Evolutionary conservation across 495 filamentous ascomycete genomes (phyloP).

Genomic region (Penicillium roqueforti): DNA sequence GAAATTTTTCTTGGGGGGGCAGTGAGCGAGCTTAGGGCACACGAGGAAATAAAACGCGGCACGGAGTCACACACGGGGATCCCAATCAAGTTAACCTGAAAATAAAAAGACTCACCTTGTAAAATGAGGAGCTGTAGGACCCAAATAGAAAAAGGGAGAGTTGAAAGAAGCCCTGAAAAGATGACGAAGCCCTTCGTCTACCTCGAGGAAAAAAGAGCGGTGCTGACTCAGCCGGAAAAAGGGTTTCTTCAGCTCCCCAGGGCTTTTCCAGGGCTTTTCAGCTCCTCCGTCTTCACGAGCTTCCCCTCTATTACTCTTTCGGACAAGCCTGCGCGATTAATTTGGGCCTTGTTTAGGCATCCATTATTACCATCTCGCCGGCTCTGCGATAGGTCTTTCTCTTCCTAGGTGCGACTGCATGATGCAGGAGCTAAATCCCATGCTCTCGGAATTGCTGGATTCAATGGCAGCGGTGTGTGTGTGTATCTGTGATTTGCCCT

Average conservation of each 20-base stretch:
- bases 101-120: constrained; percentile 14
- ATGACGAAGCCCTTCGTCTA: constrained; percentile 2
- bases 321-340: constrained; percentile 1
- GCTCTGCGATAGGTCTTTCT: not conserved
- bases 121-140: constrained; percentile 1
- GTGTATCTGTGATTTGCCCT: not conserved
- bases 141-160: constrained; percentile 1
- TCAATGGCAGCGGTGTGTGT: not conserved
- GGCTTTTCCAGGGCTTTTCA: too few species aligned
- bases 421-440: not conserved
- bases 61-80: constrained; percentile 13
- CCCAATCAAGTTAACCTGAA: constrained; percentile 9
- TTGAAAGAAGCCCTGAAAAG: not conserved
- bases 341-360: not conserved
- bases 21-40: constrained; percentile 21
- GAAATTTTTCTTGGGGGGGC: constrained; percentile 2
- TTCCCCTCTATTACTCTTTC: not conserved
- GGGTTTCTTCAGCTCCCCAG: not conserved
- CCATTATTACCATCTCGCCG: not conserved
- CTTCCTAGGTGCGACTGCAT: not conserved
- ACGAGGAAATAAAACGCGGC: constrained; percentile 14
- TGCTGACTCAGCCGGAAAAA: constrained; percentile 3
- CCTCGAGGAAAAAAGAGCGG: constrained; percentile 1
- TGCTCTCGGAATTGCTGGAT: not conserved
- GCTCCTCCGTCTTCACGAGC: too few species aligned